Percentiles rank a stretch among this genome's conserved stretches.
Evolutionary conservation across 495 filamentous ascomycete genomes (phyloP).

Genomic region (Thermochaetoides thermophila): DNA sequence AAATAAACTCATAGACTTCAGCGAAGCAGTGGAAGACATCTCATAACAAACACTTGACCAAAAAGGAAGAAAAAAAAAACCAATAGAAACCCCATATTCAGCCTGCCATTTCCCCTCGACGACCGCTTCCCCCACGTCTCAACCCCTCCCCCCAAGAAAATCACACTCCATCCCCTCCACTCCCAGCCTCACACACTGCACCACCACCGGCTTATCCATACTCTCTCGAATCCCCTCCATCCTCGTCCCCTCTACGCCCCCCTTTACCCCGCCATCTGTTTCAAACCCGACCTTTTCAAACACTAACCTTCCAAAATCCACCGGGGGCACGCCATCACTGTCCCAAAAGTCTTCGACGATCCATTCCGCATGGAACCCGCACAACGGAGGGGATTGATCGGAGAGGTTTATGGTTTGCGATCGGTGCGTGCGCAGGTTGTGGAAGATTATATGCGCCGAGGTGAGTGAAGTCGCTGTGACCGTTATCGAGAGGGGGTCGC

Average conservation of each 20-base stretch:
- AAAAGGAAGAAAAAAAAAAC: no score
- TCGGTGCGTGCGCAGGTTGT: constrained; percentile 1
- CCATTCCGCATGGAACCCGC: constrained; percentile 5
- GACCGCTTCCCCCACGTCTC: no score
- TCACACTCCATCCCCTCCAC: not conserved
- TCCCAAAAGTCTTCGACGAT: constrained; percentile 5
- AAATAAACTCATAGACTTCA: no score
- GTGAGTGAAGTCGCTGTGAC: not conserved
- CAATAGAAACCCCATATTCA: no score
- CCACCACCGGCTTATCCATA: not conserved
- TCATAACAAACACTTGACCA: no score
- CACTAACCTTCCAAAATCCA: not conserved
- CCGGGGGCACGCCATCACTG: constrained; percentile 2
- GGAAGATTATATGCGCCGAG: not conserved
- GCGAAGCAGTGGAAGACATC: no score
- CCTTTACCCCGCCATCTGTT: not conserved
- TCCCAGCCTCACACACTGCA: constrained; percentile 1
- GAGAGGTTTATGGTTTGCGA: not conserved
- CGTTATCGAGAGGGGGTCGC: constrained; percentile 1
- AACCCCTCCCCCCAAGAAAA: not conserved
- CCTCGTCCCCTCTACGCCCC: not conserved
- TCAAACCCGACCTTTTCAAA: not conserved
- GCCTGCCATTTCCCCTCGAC: no score
- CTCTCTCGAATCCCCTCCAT: not conserved
- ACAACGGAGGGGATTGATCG: not conserved